phyloP scores from a whole-genome alignment of 2,329 filamentous ascomycete genomes.

The Neospermospora avenae region DNA sequence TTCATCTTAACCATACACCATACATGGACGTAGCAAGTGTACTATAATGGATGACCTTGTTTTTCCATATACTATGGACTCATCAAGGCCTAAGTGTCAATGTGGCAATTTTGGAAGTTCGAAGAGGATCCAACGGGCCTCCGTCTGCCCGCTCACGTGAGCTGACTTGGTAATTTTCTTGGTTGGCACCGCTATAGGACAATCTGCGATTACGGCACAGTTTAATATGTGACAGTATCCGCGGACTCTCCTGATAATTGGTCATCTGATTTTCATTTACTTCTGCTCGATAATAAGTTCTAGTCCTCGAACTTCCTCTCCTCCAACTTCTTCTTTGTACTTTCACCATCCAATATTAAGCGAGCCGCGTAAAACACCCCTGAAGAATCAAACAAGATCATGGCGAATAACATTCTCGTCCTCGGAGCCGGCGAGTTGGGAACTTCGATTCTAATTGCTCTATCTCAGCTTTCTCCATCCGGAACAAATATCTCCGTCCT shows the following conservation, averaged over 20 bases:
- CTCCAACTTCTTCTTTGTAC: not conserved
- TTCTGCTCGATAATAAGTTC: not conserved
- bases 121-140: no score
- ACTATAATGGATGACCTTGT: no score
- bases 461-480: slow-evolving; percentile 45
- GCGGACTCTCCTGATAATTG: no score
- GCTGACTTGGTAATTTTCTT: not conserved
- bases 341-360: not conserved
- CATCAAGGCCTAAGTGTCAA: no score
- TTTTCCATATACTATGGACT: no score
- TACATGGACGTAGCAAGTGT: no score
- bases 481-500: slow-evolving; percentile 47
- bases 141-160: slow-evolving; percentile 6
- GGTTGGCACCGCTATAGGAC: not conserved
- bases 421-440: slow-evolving; percentile 68
- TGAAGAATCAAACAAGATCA: not conserved
- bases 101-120: no score
- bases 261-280: no score
- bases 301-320: not conserved
- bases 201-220: not conserved
- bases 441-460: slow-evolving; percentile 48
- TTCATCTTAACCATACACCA: no score
- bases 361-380: not conserved
- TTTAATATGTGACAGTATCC: not conserved
- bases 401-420: slow-evolving; percentile 46